These are phyloP conservation scores for Sideroxylon spinosum DNA, from an alignment of 179 eudicot species.

Conservation along the genomic window DNA sequence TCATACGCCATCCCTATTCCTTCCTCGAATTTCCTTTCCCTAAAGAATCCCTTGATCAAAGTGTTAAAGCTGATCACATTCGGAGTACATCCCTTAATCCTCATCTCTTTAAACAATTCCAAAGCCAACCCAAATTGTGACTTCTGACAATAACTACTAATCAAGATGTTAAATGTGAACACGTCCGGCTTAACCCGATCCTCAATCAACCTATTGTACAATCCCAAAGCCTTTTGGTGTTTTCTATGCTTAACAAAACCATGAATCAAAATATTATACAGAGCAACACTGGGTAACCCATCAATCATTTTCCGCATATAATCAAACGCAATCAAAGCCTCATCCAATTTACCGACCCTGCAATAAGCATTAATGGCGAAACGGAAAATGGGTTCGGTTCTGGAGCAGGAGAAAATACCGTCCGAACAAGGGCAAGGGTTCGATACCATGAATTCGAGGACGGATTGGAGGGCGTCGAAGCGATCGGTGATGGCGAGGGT, in stretches of 20 bases:
- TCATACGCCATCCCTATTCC: conserved; percentile 75
- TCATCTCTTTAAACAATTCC: conserved; percentile 81
- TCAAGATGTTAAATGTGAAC: conserved; percentile 73
- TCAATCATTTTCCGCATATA: conserved; percentile 66
- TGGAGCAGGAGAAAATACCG: conserved; percentile 79
- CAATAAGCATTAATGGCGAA: conserved; percentile 66
- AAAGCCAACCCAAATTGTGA: conserved; percentile 48
- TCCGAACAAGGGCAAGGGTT: conserved; percentile 89
- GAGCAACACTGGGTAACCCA: conserved; percentile 64
- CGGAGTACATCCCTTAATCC: conserved; percentile 59
- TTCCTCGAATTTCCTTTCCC: conserved; percentile 59
- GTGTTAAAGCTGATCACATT: conserved; percentile 91
- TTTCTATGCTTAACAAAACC: conserved; percentile 60
- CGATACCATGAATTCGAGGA: conserved; percentile 53
- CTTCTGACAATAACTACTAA: conserved; percentile 65
- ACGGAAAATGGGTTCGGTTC: conserved; percentile 67
- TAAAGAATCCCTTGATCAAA: conserved; percentile 71
- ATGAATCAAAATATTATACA: conserved; percentile 76
- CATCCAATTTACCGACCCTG: conserved; percentile 56
- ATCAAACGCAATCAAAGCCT: conserved; percentile 61
- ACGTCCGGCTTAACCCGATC: conserved; percentile 81
- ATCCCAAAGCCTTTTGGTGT: conserved; percentile 42
- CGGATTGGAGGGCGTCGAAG: conserved; percentile 41
- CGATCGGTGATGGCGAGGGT: conserved; percentile 72
- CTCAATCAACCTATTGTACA: conserved; percentile 53